Evolutionary conservation across 2,329 filamentous ascomycete genomes (phyloP).

Genomic region (Botryotinia calthae): DNA sequence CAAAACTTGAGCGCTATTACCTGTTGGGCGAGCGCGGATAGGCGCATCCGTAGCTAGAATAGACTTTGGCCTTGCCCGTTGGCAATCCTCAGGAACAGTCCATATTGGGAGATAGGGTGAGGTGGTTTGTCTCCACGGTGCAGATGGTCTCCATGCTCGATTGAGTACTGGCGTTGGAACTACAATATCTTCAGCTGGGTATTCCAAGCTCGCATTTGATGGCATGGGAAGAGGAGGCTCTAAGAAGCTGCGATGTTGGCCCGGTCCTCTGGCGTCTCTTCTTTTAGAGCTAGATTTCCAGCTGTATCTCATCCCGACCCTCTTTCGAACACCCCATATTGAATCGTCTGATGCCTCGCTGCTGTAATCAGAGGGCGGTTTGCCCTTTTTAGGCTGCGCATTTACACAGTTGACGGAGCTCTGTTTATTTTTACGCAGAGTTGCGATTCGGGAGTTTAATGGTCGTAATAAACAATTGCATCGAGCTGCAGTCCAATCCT

Average conservation of each 20-base stretch:
- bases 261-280: constrained; percentile 17
- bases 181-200: constrained; percentile 33
- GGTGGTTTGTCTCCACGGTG: not conserved
- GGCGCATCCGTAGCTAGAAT: not conserved
- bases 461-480: constrained; percentile 46
- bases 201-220: not conserved
- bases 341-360: not conserved
- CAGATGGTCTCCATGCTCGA: constrained; percentile 24
- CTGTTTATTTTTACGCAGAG: constrained; percentile 41
- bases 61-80: not conserved
- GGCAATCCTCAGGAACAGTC: not conserved
- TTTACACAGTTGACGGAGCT: constrained; percentile 10
- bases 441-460: constrained; percentile 44
- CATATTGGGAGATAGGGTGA: constrained; percentile 2
- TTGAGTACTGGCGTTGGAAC: constrained; percentile 38
- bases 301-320: constrained; percentile 36
- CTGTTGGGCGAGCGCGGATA: not conserved
- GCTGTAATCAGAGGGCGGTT: not conserved
- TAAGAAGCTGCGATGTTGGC: not conserved
- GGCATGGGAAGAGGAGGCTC: not conserved
- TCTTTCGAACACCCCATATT: constrained; percentile 26
- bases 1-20: constrained; percentile 36
- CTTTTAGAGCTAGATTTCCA: constrained; percentile 24
- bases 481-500: constrained; percentile 44
- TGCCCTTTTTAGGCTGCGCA: constrained; percentile 16